Base-by-base conservation (phyloP, 2,329 filamentous ascomycete genomes). In the Diaporthe ilicicola region DNA sequence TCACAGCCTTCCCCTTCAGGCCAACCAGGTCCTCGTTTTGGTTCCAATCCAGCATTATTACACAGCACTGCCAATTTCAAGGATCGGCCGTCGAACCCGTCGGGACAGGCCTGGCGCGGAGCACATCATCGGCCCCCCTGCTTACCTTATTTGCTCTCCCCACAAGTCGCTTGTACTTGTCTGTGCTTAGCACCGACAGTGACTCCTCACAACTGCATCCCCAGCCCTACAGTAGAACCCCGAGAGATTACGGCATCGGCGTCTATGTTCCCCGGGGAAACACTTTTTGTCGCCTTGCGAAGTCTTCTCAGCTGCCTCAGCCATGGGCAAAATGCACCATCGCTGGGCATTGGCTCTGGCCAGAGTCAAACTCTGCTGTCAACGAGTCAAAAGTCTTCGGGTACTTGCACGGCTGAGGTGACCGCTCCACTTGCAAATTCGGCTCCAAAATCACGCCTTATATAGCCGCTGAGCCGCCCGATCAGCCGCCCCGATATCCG, bases 391-490 rank as follows among this genome's bases (percentile, higher is more conserved):
- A 51, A 39, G 66, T 68, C 42, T n/a, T 32, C 15, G 29, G 24
- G 44, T n/a, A 68, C 66, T 42, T 50, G 22, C 42, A 50, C 29
- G 46, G 29, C 24, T 68, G 66, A 68, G 53, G 53, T 68, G 66
- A 68, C 66, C 66, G 66, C 66, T 59, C 66, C 66, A 68, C 66
- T 68, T 68, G 66, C 66, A 50, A 68, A 68, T 68, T 56, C 53
- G 39, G 27, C 22, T 50, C 46, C 53, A 48, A 68, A 56, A 68
- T 68, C 53, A 59, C 66, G 66, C 59, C 59, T 64, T 64, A 44
- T 24, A 2, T 64, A 64, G 59, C 66, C 66, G 66, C 24, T 32
- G 29, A 46, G 53, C 66, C 66, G 66, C 53, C 66, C 66, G 66
- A 68, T 29, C 29, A 50, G 29, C 66, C 66, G 66, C 44, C 66